Evolutionary conservation across 208 protist genomes (phyloP).

Genomic region (Trypanosoma theileri): DNA sequence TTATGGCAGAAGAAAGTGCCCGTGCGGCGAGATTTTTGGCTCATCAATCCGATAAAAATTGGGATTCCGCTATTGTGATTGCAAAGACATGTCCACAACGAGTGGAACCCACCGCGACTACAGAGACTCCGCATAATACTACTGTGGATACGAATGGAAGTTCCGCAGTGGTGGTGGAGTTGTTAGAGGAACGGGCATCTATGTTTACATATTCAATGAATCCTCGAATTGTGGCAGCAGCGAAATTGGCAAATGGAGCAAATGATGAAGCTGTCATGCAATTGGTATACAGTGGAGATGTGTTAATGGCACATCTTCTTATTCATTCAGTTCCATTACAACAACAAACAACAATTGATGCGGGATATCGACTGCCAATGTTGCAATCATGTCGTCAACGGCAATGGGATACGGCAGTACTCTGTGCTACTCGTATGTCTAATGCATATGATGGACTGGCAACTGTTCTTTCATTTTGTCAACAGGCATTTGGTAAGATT

Average conservation of each 20-base stretch:
- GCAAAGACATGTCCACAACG: slow-evolving; percentile 67
- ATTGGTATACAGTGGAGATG: slow-evolving; percentile 60
- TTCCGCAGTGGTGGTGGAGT: slow-evolving; percentile 34
- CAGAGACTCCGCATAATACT: slow-evolving; percentile 57
- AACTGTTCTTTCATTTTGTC: slow-evolving; percentile 67
- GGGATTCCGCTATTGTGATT: slow-evolving; percentile 61
- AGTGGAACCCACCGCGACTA: slow-evolving; percentile 7
- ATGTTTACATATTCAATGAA: slow-evolving; percentile 45
- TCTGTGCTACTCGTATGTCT: slow-evolving; percentile 68
- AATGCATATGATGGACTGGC: slow-evolving; percentile 79
- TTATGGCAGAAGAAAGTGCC: slow-evolving; percentile 72
- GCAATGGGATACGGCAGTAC: slow-evolving; percentile 75
- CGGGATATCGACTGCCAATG: slow-evolving; percentile 73
- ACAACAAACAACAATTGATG: slow-evolving; percentile 78
- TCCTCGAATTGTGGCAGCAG: slow-evolving; percentile 65
- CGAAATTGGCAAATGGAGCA: slow-evolving; percentile 54
- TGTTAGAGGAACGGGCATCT: slow-evolving; percentile 40
- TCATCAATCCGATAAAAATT: slow-evolving; percentile 39
- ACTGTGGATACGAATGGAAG: slow-evolving; percentile 60
- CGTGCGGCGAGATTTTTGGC: slow-evolving; percentile 62
- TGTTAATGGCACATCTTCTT: slow-evolving; percentile 64
- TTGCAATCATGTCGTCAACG: slow-evolving; percentile 61
- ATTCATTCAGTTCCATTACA: slow-evolving; percentile 82
- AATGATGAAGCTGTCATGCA: slow-evolving; percentile 72
- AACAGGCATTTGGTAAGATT: slow-evolving; percentile 60